Conservation (phyloP, 768 basidiomycete genomes). For the Sutorius australiensis region DNA sequence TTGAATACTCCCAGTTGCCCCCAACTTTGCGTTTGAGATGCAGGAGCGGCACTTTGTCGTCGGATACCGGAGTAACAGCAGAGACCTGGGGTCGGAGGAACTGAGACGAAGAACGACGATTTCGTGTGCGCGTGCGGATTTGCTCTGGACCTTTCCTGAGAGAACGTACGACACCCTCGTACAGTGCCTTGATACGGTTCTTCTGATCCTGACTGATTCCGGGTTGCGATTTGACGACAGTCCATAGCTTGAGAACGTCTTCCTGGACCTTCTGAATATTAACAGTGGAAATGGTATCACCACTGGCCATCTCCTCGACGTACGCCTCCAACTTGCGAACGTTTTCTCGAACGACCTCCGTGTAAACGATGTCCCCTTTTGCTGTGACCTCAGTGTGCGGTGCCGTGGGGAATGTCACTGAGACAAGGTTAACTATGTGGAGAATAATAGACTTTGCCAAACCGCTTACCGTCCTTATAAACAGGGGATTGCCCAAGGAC, state of each 20-base stretch:
- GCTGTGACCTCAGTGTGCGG: slow-evolving; percentile 91
- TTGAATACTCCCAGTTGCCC: slow-evolving; percentile 93
- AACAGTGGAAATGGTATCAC: slow-evolving; percentile 79
- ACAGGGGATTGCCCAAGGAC: slow-evolving; percentile 80
- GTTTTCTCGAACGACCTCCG: slow-evolving; percentile 92
- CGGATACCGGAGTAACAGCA: slow-evolving; percentile 63
- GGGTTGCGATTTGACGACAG: slow-evolving; percentile 93
- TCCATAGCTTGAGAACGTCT: slow-evolving; percentile 95
- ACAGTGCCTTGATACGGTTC: slow-evolving; percentile 89
- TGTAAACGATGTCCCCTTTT: slow-evolving; percentile 92
- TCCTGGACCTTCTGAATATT: slow-evolving; percentile 99
- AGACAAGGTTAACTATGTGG: background rate
- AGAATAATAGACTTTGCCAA: background rate
- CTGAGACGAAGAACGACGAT: slow-evolving; percentile 89
- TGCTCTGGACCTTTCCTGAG: slow-evolving; percentile 76
- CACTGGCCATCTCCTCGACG: slow-evolving; percentile 97
- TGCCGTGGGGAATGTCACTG: slow-evolving; percentile 97
- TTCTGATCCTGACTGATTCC: slow-evolving; percentile 97
- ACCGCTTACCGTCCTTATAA: slow-evolving; percentile 85
- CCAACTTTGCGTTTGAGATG: slow-evolving; percentile 98
- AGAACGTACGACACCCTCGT: slow-evolving; percentile 94
- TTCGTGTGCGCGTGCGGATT: slow-evolving; percentile 53
- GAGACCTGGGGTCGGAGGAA: slow-evolving; percentile 93
- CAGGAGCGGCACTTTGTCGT: slow-evolving; percentile 89
- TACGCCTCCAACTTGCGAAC: slow-evolving; percentile 98